Base-by-base conservation (phyloP, 106 monocot species). In the Dendrobium officinale region DNA sequence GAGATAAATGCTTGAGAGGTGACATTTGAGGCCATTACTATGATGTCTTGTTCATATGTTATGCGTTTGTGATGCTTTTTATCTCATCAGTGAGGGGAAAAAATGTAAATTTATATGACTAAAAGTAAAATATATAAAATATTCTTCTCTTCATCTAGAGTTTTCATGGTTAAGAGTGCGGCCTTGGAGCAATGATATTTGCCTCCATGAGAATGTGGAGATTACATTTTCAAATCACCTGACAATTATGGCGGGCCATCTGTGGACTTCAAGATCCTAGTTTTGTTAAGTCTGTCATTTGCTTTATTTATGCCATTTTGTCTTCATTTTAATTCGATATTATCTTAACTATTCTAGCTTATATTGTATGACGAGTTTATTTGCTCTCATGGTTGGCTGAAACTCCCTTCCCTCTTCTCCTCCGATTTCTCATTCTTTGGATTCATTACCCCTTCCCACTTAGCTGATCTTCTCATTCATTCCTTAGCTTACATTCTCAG, bases 91-190 rank as follows among this genome's bases (percentile, higher is more conserved):
- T 61, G 5, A 22, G 3, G 22, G 19, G 6, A 61, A 61, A 0
- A n/a, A 61, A n/a, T 61, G 61, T 22, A 61, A 61, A 61, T 61
- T 61, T 61, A 61, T 61, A 22, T 22, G n/a, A 61, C 61, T 61
- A 51, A 51, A 51, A 51, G 15, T 61, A 61, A n/a, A 61, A 61
- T 22, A n/a, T n/a, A 37, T 37, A 54, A 54, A 61, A 61, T 22
- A n/a, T n/a, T 61, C 51, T 51, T 51, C 22, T 22, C 6, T n/a
- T 19, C 22, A 61, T 61, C 22, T n/a, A 22, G 61, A 61, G 19
- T 61, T 61, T n/a, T n/a, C 58, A 58, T 58, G 4, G 61, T n/a
- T 22, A n/a, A 61, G 8, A 61, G 0, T 61, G 61, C n/a, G 22
- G 61, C n/a, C 61, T 61, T 19, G 61, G 61, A 19, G 22, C 61